Percentiles rank a stretch among this genome's conserved stretches.
These are phyloP conservation scores for Sporothrix inflata DNA, from an alignment of 2,329 filamentous ascomycete genomes.

Conservation along the genomic window DNA sequence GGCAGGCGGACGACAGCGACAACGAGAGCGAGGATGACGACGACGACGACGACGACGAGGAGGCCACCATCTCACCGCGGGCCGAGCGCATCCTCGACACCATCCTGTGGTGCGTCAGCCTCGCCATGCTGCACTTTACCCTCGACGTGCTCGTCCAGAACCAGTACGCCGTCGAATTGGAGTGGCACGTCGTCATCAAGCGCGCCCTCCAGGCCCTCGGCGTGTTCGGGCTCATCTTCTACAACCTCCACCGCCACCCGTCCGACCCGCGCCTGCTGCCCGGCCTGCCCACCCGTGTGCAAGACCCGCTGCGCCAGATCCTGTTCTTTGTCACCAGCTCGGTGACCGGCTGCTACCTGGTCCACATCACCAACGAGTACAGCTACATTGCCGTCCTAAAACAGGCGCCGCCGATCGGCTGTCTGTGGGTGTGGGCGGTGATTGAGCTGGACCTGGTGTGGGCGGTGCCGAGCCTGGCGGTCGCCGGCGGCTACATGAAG, in stretches of 20 bases:
- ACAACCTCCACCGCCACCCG: slow-evolving; percentile 58
- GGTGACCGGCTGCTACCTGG: slow-evolving; percentile 73
- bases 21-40: slow-evolving; percentile 36
- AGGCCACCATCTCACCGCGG: slow-evolving; percentile 45
- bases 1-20: background rate
- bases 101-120: slow-evolving; percentile 60
- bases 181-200: slow-evolving; percentile 58
- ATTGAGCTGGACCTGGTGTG: slow-evolving; percentile 77
- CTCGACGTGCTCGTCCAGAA: slow-evolving; percentile 78
- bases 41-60: slow-evolving; percentile 37
- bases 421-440: slow-evolving; percentile 90
- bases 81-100: slow-evolving; percentile 60
- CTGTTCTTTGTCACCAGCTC: slow-evolving; percentile 68
- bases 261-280: slow-evolving; percentile 55
- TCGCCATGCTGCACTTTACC: slow-evolving; percentile 75
- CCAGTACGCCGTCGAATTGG: slow-evolving; percentile 72
- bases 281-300: slow-evolving; percentile 51
- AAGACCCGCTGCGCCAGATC: slow-evolving; percentile 55
- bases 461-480: slow-evolving; percentile 60
- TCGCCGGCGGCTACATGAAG: slow-evolving; percentile 52
- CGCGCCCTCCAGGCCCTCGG: slow-evolving; percentile 57
- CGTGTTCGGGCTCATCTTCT: slow-evolving; percentile 62
- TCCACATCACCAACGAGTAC: slow-evolving; percentile 77
- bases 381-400: slow-evolving; percentile 92
- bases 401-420: slow-evolving; percentile 82